Percentiles rank a stretch among this genome's conserved stretches.
These are phyloP conservation scores for Datisca glomerata DNA, from an alignment of 306 rosid genomes.

Conservation along the genomic window DNA sequence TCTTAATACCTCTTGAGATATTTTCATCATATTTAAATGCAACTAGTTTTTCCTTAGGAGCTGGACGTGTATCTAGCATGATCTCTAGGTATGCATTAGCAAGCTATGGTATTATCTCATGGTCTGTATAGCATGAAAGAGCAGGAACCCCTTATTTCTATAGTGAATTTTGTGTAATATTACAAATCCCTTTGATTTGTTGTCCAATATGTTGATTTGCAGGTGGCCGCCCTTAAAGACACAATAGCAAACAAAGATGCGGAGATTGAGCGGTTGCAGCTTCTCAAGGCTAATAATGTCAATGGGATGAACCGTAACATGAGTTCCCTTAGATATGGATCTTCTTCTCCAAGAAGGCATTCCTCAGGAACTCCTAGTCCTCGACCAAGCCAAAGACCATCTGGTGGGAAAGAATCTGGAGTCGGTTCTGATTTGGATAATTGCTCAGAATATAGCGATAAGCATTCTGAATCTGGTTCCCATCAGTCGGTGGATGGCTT, in stretches of 20 bases:
- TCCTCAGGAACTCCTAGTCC: slow-evolving; percentile 47
- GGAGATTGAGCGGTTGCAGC: slow-evolving; percentile 68
- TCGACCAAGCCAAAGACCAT: slow-evolving; percentile 23
- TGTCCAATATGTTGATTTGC: slow-evolving; percentile 21
- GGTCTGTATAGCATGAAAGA: not conserved
- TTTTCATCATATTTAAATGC: too few relatives aligned
- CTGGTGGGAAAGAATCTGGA: slow-evolving; percentile 33
- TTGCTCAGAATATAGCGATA: slow-evolving; percentile 64
- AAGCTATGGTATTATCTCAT: too few relatives aligned
- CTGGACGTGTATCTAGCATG: not conserved
- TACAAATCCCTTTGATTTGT: not conserved
- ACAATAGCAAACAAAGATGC: slow-evolving; percentile 56
- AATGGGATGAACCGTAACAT: slow-evolving; percentile 38
- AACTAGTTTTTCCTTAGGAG: slow-evolving; percentile 3
- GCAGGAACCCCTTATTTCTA: not conserved
- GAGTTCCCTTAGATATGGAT: slow-evolving; percentile 33
- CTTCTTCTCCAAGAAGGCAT: slow-evolving; percentile 64
- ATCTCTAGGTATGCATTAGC: too few relatives aligned
- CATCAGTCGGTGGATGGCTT: slow-evolving; percentile 62
- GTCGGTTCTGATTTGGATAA: slow-evolving; percentile 55
- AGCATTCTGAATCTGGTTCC: slow-evolving; percentile 75
- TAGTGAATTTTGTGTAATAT: too few relatives aligned
- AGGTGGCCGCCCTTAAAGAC: slow-evolving; percentile 79
- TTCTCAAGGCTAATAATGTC: slow-evolving; percentile 34
- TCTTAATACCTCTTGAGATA: too few relatives aligned